These are phyloP conservation scores for Phytophthora multivora DNA, from an alignment of 352 stramenopile species.

Conservation along the genomic window DNA sequence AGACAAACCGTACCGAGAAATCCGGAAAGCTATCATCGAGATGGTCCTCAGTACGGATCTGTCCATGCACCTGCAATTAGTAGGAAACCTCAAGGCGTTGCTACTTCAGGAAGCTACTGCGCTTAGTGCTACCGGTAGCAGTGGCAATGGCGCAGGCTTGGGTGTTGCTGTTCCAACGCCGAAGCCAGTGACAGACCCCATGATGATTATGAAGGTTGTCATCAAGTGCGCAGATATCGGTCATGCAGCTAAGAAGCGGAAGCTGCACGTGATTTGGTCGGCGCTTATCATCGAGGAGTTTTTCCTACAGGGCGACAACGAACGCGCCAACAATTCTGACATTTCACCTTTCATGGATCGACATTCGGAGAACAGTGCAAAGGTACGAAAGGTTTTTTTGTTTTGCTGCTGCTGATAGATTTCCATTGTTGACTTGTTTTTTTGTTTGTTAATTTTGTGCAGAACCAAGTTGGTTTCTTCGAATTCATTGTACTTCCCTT, in stretches of 20 bases:
- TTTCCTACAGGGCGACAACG: conserved; percentile 94
- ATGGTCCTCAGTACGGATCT: conserved; percentile 90
- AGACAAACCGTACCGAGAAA: conserved; percentile 76
- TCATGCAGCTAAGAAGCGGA: conserved; percentile 88
- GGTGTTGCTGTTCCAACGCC: conserved; percentile 6
- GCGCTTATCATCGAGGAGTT: conserved; percentile 95
- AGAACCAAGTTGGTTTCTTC: conserved; percentile 89
- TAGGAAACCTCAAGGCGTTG: conserved; percentile 79
- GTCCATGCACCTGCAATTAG: conserved; percentile 81
- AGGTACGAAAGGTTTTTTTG: conserved; percentile 43
- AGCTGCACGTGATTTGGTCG: conserved; percentile 91
- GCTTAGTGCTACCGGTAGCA: conserved; percentile 11
- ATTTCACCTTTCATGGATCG: conserved; percentile 94
- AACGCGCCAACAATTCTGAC: conserved; percentile 86
- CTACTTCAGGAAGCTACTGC: conserved; percentile 65
- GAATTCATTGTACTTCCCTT: conserved; percentile 87
- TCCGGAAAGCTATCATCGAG: conserved; percentile 86
- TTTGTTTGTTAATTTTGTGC: conserved; percentile 4
- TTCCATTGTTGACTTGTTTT: not conserved
- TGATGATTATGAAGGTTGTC: conserved; percentile 90
- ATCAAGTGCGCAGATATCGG: conserved; percentile 94
- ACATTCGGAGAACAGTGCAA: conserved; percentile 85
- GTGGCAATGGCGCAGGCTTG: conserved; percentile 19
- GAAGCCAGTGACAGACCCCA: conserved; percentile 63
- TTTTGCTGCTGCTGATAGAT: not conserved